Evolutionary conservation across 1,284 basidiomycete genomes (phyloP), one percentile per base, ranked within the genome.

Genomic region (Ustilago shanxiensis): DNA sequence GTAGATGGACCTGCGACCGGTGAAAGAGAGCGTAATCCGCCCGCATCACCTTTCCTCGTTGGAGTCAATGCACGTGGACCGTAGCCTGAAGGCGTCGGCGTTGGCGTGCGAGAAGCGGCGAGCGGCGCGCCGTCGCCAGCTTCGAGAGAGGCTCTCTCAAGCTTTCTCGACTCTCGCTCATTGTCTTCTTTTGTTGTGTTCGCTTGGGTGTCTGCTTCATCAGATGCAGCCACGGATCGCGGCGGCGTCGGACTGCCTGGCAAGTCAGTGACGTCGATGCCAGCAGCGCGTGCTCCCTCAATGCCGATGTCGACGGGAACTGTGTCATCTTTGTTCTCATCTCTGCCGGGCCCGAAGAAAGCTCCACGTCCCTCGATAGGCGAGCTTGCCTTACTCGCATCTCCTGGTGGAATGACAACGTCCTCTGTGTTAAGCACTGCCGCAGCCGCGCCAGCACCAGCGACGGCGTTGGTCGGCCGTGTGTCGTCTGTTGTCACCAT

Each of bases 341-440:
- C 61, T 29, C 53, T 53, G 35, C 28, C 58, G 52, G 59, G 44
- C 41, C 50, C 54, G 29, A 66, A 50, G 35, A 60, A 60, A 14
- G 28, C 29, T 22, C 28, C 41, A 35, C 67, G 67, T 7, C 47
- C 65, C 0, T 71, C 71, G 6, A 63, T 60, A 9, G 80, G 80
- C 16, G 79, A 79, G 69, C 73, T 79, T 14, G 71, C 77, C 39
- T 79, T 79, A 61, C 80, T 81, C 26, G 80, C 80, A 20, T 65
- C 59, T 1, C 80, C 80, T 2, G 80, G 80, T 33, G 52, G 56
- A 18, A 82, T 77, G 44, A 82, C 57, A 13, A 82, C 66, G 35
- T 83, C 82, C 51, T 80, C 81, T 3, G 77, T 75, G 59, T 72
- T 78, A 45, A 78, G 58, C 6, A 79, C 78, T 0, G 79, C 79